These are phyloP conservation scores for Neonectria magnoliae DNA, from an alignment of 2,329 filamentous ascomycete genomes.

Conservation along the genomic window DNA sequence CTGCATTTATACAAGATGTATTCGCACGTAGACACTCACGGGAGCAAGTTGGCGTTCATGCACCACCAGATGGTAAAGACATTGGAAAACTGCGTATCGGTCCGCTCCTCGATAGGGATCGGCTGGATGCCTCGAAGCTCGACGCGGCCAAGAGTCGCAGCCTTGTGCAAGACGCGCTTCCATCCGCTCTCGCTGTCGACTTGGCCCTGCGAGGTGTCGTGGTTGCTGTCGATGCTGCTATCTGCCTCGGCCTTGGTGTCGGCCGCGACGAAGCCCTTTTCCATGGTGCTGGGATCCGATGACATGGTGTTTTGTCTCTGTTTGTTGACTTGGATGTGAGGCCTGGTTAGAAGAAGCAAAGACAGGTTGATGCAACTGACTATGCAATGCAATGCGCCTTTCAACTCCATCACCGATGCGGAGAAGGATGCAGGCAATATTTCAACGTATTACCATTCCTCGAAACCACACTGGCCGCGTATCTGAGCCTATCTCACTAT, in stretches of 20 bases:
- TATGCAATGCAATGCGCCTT: not conserved
- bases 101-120: slow-evolving; percentile 43
- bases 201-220: slow-evolving; percentile 15
- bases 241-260: slow-evolving; percentile 11
- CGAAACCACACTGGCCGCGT: slow-evolving; percentile 10
- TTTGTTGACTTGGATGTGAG: too few species aligned
- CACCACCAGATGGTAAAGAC: slow-evolving; percentile 46
- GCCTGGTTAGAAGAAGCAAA: too few species aligned
- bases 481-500: slow-evolving; percentile 19
- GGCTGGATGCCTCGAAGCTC: slow-evolving; percentile 46
- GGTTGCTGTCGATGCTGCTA: slow-evolving; percentile 12
- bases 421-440: slow-evolving; percentile 18
- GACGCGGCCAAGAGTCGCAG: slow-evolving; percentile 31
- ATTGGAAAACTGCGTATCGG: slow-evolving; percentile 44
- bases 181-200: slow-evolving; percentile 12
- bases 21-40: slow-evolving; percentile 34
- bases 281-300: slow-evolving; percentile 6
- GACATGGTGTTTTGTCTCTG: not conserved
- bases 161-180: slow-evolving; percentile 5
- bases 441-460: slow-evolving; percentile 17
- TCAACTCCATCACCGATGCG: slow-evolving; percentile 3
- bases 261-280: slow-evolving; percentile 4
- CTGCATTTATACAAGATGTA: too few species aligned
- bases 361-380: not conserved
- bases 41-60: slow-evolving; percentile 45